Evolutionary conservation across 129 eudicot species (phyloP).

Genomic region (Logfia minima): DNA sequence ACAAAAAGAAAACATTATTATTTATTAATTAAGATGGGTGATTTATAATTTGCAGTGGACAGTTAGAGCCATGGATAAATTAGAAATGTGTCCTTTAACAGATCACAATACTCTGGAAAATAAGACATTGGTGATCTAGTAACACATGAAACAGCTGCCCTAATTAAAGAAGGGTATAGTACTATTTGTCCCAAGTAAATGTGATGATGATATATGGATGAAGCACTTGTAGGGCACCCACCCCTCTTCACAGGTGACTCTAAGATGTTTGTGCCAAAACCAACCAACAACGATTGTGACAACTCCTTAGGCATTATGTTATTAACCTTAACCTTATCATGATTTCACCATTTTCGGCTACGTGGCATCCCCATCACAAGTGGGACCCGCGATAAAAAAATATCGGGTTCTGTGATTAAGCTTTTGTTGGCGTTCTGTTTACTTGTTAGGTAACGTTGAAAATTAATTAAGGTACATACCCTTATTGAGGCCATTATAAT

Average conservation of each 20-base stretch:
- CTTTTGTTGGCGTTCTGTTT: too few species aligned
- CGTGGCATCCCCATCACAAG: background rate
- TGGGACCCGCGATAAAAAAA: background rate
- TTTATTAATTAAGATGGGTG: slow-evolving; percentile 16
- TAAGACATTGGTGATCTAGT: slow-evolving; percentile 13
- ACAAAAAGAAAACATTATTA: background rate
- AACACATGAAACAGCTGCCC: background rate
- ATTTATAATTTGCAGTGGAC: slow-evolving; percentile 15
- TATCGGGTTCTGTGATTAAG: background rate
- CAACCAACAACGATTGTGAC: slow-evolving; percentile 41
- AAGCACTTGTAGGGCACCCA: slow-evolving; percentile 26
- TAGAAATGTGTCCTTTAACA: slow-evolving; percentile 30
- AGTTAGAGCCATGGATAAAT: slow-evolving; percentile 22
- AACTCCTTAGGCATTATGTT: slow-evolving; percentile 20
- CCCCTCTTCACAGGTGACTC: slow-evolving; percentile 4
- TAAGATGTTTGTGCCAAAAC: slow-evolving; percentile 16
- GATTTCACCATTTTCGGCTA: slow-evolving; percentile 9
- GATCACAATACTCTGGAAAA: slow-evolving; percentile 32
- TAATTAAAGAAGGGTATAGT: background rate
- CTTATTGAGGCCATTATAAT: too few species aligned
- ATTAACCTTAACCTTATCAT: slow-evolving; percentile 10
- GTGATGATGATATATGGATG: slow-evolving; percentile 1
- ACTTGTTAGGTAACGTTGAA: too few species aligned
- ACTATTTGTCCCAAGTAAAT: slow-evolving; percentile 17
- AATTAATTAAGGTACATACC: too few species aligned